Evolutionary conservation across 805 yeast species (phyloP), one percentile per base, ranked within the genome.

Genomic region (Yarrowia sp.): DNA sequence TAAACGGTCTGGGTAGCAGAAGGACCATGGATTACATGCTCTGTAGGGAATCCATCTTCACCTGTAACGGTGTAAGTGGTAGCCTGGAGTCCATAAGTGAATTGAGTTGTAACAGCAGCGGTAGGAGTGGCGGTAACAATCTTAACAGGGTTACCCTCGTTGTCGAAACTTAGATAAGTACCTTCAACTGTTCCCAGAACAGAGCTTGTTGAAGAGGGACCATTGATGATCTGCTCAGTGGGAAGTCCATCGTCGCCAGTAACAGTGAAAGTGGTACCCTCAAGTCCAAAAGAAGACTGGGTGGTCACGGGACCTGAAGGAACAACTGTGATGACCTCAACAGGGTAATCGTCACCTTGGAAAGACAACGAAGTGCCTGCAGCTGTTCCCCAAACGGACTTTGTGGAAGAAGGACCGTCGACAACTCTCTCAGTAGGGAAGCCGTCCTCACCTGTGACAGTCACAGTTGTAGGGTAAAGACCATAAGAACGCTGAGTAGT

Each of bases 231-330:
- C 15, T 44, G 14, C 7, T 44, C 49, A 5, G 49, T 19, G 33
- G 49, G 49, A 14, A 44, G 15, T 19, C 49, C 49, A 19, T 44
- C 49, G 4, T 44, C 49, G 6, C 49, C 49, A 19, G 30, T 44
- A 2, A 44, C 15, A 12, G 49, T 44, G 15, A 10, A 20, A 3
- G 49, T 44, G 4, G 33, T 44, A 12, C 9, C 49, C 12, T 33
- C 49, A 19, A 19, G 33, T 7, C 49, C 49, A 12, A 13, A 44
- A 10, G 49, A 19, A 20, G 33, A 20, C 33, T 12, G 2, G 0
- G 49, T 44, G 4, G 49, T 20, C 34, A 44, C 49, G 5, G 49
- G 49, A 6, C 34, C 49, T 20, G 49, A 44, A 20, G 44, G 44
- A 33, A n/a, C 5, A 7, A 8, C 33, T 5, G 49, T 44, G 33